A percentile compares a stretch with the other conserved stretches of the same genome.
Conservation (phyloP, 139 green algal genomes). For the Coelastrella sp. region DNA sequence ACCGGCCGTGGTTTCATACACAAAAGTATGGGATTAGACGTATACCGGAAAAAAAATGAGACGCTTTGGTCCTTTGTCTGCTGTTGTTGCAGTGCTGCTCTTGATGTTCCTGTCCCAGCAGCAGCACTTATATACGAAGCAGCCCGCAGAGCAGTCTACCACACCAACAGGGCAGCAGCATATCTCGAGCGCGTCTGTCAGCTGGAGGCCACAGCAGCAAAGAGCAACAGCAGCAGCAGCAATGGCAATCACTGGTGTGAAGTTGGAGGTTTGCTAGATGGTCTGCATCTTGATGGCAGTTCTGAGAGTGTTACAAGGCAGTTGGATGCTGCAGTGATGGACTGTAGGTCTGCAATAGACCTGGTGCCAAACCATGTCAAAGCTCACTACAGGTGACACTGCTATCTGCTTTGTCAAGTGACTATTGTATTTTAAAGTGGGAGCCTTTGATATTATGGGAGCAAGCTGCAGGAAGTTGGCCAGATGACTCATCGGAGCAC, state of each 20-base stretch:
- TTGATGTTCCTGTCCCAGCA: constrained; percentile 13
- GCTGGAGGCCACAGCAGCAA: background rate
- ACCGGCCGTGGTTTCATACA: no score
- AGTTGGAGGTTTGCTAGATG: constrained; percentile 18
- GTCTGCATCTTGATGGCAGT: constrained; percentile 9
- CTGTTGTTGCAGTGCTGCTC: constrained; percentile 23
- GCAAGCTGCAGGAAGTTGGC: background rate
- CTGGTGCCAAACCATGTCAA: constrained; percentile 20
- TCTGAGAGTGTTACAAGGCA: background rate
- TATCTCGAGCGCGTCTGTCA: background rate
- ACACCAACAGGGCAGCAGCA: constrained; percentile 38
- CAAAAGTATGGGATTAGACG: no score
- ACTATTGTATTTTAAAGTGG: no score
- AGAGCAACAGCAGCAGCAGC: background rate
- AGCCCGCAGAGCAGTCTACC: background rate
- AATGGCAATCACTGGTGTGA: constrained; percentile 5
- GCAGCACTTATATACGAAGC: constrained; percentile 4
- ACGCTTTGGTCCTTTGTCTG: no score
- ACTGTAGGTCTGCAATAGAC: constrained; percentile 16
- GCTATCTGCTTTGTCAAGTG: no score
- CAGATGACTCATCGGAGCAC: no score
- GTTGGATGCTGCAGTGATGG: constrained; percentile 36
- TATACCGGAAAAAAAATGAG: no score
- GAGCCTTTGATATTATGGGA: background rate
- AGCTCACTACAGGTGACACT: constrained; percentile 20